These are phyloP conservation scores for Brassica rapa DNA, from an alignment of 345 rosid genomes.

Conservation along the genomic window DNA sequence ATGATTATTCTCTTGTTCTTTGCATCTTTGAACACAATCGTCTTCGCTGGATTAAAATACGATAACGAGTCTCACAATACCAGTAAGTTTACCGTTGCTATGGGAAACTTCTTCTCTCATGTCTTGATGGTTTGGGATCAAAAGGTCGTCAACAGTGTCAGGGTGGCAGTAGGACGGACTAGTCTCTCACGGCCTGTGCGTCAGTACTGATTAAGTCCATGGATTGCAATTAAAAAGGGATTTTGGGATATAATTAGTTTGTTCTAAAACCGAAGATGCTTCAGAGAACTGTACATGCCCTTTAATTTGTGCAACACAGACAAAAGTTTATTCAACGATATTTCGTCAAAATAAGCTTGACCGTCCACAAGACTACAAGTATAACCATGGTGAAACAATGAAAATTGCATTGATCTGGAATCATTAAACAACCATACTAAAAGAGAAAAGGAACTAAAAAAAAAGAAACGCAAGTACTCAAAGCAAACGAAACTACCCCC, in stretches of 20 bases:
- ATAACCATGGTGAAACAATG: not conserved
- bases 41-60: not conserved
- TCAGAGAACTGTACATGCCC: not conserved
- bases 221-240: not conserved
- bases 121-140: not conserved
- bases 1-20: slow-evolving; percentile 5
- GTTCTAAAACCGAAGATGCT: not conserved
- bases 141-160: not conserved
- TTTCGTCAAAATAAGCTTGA: not conserved
- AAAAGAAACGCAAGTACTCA: too few relatives aligned
- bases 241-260: too few relatives aligned
- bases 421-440: not conserved
- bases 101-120: not conserved
- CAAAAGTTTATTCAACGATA: not conserved
- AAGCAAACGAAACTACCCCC: not conserved
- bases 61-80: not conserved
- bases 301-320: not conserved
- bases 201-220: not conserved
- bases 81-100: not conserved
- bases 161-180: not conserved
- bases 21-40: slow-evolving; percentile 1
- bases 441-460: not conserved
- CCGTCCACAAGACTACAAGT: not conserved
- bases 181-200: not conserved
- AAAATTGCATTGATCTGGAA: not conserved